A percentile compares a stretch with the other conserved stretches of the same genome.
phyloP scores from a whole-genome alignment of 306 rosid genomes.

The Prunus campanulata region DNA sequence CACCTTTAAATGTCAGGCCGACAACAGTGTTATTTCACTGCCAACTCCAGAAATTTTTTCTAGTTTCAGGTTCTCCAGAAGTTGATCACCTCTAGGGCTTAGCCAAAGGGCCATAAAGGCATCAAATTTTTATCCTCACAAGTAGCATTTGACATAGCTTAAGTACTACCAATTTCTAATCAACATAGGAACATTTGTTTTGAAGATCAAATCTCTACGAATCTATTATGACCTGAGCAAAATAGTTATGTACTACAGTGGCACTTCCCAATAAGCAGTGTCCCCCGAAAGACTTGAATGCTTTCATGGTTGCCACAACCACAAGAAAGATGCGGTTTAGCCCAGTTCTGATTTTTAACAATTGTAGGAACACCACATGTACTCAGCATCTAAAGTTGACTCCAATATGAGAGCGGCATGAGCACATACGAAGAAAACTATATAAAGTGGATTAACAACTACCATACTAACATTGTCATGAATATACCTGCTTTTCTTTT shows the following conservation, averaged over 20 bases:
- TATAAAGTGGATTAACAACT: neutral
- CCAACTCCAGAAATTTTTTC: neutral
- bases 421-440: neutral
- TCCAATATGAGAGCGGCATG: neutral
- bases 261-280: neutral
- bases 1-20: neutral
- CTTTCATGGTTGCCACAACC: neutral
- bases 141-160: neutral
- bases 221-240: neutral
- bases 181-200: neutral
- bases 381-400: constrained; percentile 3
- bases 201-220: neutral
- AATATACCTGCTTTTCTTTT: constrained; percentile 85
- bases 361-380: neutral
- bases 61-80: neutral
- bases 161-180: neutral
- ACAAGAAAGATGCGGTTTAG: constrained; percentile 7
- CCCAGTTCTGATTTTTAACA: neutral
- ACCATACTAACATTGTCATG: constrained; percentile 8
- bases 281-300: neutral
- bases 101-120: neutral
- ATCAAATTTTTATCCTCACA: neutral
- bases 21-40: neutral
- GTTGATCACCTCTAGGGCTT: neutral
- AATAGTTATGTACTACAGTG: neutral